phyloP scores from a whole-genome alignment of 805 yeast species.

The Torulaspora microellipsoides region DNA sequence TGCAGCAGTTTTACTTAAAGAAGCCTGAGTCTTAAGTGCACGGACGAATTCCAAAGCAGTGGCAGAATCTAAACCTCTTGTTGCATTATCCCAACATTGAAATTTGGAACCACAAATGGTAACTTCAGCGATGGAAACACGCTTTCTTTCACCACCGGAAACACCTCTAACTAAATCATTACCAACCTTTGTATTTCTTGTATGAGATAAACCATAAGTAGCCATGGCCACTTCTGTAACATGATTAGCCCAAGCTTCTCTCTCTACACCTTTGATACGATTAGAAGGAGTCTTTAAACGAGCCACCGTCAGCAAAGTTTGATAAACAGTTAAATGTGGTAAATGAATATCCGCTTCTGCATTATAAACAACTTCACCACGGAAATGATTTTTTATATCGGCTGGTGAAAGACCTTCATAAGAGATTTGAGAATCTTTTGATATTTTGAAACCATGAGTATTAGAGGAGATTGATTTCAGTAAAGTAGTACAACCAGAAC shows the following conservation, averaged over 20 bases:
- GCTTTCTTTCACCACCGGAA: constrained; percentile 82
- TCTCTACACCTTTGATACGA: constrained; percentile 54
- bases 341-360: constrained; percentile 67
- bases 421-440: constrained; percentile 41
- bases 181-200: constrained; percentile 57
- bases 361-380: constrained; percentile 68
- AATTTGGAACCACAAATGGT: constrained; percentile 58
- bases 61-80: constrained; percentile 81
- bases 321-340: constrained; percentile 63
- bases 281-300: constrained; percentile 56
- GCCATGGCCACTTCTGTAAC: constrained; percentile 51
- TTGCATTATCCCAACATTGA: constrained; percentile 76
- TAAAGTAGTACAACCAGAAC: constrained; percentile 72
- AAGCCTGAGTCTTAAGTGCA: constrained; percentile 61
- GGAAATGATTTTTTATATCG: constrained; percentile 47
- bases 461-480: constrained; percentile 55
- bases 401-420: constrained; percentile 52
- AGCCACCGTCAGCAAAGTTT: constrained; percentile 63
- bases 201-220: constrained; percentile 56
- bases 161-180: constrained; percentile 64
- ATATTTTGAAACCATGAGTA: constrained; percentile 55
- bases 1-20: constrained; percentile 49
- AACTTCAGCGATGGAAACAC: constrained; percentile 81
- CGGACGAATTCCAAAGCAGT: constrained; percentile 73
- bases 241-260: constrained; percentile 51